Base-by-base conservation (phyloP, 1,139 yeast genomes). In the Yamadazyma triangularis region DNA sequence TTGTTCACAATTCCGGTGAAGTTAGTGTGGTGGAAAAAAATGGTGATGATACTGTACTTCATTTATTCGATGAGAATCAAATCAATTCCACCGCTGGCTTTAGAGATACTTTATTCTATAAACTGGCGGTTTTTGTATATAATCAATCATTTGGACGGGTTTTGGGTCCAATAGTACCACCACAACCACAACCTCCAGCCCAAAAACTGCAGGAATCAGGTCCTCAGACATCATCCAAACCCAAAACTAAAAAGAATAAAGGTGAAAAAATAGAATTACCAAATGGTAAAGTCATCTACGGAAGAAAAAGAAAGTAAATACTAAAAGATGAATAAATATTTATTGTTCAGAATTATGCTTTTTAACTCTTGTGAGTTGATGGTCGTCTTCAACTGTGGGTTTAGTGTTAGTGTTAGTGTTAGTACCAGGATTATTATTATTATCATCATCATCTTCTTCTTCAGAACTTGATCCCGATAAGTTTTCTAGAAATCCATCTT, bases 1-100 rank as follows among this genome's bases (percentile, higher is more conserved):
- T 76, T 26, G 82, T 88, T 3, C 73, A 78, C 38, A 70, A 80
- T 14, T 78, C 76, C 34, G 95, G 94, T n/a, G 57, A 63, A 2
- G 88, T 88, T 9, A 77, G 64, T 52, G 57, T 82, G 25, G 54
- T 77, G 11, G 21, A 26, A 8, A 16, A 15, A 3, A 8, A 24
- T 15, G 23, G 70, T 53, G 56, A 57, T 14, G 70, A 64, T 15
- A 58, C 50, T n/a, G 42, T 46, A 8, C 42, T 56, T 29, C 42
- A 53, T 18, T 40, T 46, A 19, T 41, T 68, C 33, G 65, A 64
- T 35, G 72, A 70, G 27, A 48, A 58, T 36, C 72, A 67, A 18
- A 59, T 71, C 25, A 52, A 56, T 28, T 36, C 47, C 8, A 44
- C 50, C 13, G 66, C 73, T 8, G 65, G 75, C 0, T 61, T 81